A percentile compares a stretch with the other conserved stretches of the same genome.
phyloP scores from a whole-genome alignment of 2,329 filamentous ascomycete species.

The Aureobasidium subglaciale region DNA sequence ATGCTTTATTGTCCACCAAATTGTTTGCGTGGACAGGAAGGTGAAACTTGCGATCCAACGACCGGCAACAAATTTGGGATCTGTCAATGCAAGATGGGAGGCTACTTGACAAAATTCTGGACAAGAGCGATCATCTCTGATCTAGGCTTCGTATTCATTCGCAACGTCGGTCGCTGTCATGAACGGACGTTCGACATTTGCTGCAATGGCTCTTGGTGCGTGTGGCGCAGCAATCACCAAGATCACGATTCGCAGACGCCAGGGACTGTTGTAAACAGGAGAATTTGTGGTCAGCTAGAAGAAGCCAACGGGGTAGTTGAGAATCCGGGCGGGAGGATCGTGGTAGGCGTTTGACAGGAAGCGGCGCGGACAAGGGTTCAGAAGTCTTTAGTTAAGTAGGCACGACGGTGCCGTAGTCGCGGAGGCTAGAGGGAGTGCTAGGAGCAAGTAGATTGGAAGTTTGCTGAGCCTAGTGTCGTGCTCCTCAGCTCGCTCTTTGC shows the following conservation, averaged over 20 bases:
- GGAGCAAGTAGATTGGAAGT: slow-evolving; percentile 11
- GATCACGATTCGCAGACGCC: neutral
- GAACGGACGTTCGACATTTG: neutral
- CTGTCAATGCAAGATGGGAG: too few species aligned
- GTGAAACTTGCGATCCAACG: too few species aligned
- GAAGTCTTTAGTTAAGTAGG: neutral
- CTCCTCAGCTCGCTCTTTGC: slow-evolving; percentile 11
- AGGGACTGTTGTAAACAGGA: slow-evolving; percentile 1
- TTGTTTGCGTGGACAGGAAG: too few species aligned
- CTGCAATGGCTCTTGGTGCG: neutral
- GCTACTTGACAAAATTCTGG: too few species aligned
- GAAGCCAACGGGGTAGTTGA: slow-evolving; percentile 3
- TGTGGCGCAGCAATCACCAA: slow-evolving; percentile 10
- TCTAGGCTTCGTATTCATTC: neutral
- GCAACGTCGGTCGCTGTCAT: neutral
- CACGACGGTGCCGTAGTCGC: slow-evolving; percentile 7
- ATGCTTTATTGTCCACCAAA: neutral
- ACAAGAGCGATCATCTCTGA: neutral
- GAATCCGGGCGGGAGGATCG: slow-evolving; percentile 4
- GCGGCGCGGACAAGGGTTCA: slow-evolving; percentile 3
- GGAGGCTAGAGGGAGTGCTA: slow-evolving; percentile 10
- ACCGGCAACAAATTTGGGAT: too few species aligned
- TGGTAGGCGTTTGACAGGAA: neutral
- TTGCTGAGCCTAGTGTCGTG: slow-evolving; percentile 12
- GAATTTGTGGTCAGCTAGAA: slow-evolving; percentile 8